These are phyloP conservation scores for Hamamelis virginiana DNA, from an alignment of 164 flowering plant genomes.

Conservation along the genomic window DNA sequence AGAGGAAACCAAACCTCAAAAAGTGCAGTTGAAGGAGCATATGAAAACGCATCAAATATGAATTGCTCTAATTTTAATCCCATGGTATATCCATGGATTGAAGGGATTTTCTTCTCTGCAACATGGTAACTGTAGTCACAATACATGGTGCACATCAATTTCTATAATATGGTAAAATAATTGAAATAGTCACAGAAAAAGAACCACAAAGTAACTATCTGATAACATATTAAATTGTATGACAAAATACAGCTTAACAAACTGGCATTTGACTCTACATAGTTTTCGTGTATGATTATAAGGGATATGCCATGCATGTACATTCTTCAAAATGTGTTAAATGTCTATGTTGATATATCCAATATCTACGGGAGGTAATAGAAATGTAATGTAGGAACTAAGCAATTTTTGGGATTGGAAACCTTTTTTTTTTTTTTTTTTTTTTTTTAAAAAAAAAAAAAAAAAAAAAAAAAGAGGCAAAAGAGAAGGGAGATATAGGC, in stretches of 20 bases:
- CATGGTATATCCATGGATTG: constrained; percentile 64
- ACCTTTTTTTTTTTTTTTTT: too few species aligned
- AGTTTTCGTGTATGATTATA: neutral
- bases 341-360: neutral
- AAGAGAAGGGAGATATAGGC: too few species aligned
- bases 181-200: neutral
- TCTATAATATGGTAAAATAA: neutral
- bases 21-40: constrained; percentile 87
- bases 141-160: constrained; percentile 6
- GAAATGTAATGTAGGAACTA: too few species aligned
- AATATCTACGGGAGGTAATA: too few species aligned
- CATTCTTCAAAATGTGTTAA: neutral
- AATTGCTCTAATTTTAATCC: constrained; percentile 93
- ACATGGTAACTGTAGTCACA: constrained; percentile 74
- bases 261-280: neutral
- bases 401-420: too few species aligned
- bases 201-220: neutral
- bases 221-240: neutral
- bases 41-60: constrained; percentile 89
- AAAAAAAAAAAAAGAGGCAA: too few species aligned
- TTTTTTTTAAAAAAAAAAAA: too few species aligned
- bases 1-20: constrained; percentile 61
- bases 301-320: neutral
- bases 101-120: constrained; percentile 94
- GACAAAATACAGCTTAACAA: neutral